Conservation (phyloP, 208 protist species). For the Leishmania lainsoni region DNA sequence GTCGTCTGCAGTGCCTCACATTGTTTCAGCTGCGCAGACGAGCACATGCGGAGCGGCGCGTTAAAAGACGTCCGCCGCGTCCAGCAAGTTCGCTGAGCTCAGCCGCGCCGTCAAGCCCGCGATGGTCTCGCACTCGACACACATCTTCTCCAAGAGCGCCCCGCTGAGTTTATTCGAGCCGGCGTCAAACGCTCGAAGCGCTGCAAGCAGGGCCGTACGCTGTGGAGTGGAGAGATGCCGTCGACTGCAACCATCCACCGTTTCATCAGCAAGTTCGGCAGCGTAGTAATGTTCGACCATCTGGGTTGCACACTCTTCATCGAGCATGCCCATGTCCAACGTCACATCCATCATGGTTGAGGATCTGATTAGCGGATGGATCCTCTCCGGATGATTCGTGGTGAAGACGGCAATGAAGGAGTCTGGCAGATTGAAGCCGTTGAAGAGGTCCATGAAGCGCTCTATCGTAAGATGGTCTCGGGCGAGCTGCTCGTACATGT, state of each 20-base stretch:
- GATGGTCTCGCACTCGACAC: slow-evolving; percentile 43
- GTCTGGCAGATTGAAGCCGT: slow-evolving; percentile 80
- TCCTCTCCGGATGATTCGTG: slow-evolving; percentile 86
- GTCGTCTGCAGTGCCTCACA: background rate
- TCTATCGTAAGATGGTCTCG: slow-evolving; percentile 78
- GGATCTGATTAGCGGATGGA: slow-evolving; percentile 64
- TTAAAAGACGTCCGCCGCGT: slow-evolving; percentile 38
- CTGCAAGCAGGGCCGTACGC: slow-evolving; percentile 12
- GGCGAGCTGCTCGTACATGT: slow-evolving; percentile 27
- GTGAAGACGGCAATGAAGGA: slow-evolving; percentile 91
- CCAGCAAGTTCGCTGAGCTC: slow-evolving; percentile 13
- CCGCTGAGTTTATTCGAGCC: slow-evolving; percentile 32
- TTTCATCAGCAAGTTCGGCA: slow-evolving; percentile 18
- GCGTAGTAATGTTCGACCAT: slow-evolving; percentile 72
- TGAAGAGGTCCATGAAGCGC: slow-evolving; percentile 85
- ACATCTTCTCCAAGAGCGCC: slow-evolving; percentile 58
- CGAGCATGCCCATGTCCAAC: slow-evolving; percentile 68
- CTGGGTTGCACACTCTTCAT: slow-evolving; percentile 38
- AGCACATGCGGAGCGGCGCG: background rate
- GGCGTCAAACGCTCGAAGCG: slow-evolving; percentile 13
- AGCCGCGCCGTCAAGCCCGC: slow-evolving; percentile 38
- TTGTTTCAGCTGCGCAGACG: background rate
- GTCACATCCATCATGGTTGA: slow-evolving; percentile 72
- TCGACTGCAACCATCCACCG: background rate
- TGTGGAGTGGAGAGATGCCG: slow-evolving; percentile 20